A percentile compares a stretch with the other conserved stretches of the same genome.
Evolutionary conservation across 208 protist species (phyloP).

Genomic region (Acanthamoeba royreba): DNA sequence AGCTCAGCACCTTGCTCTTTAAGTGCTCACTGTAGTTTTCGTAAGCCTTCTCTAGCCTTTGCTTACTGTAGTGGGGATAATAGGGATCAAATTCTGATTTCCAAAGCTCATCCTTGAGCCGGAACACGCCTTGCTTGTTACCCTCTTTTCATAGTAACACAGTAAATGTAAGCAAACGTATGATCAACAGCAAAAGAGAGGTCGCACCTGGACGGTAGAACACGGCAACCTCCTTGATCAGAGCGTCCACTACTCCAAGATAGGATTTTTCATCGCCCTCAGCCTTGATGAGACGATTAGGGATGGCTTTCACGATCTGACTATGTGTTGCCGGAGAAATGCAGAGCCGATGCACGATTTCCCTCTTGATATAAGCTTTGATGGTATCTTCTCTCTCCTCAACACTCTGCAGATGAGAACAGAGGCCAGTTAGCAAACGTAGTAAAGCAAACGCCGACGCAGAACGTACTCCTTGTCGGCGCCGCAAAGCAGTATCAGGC

Average conservation of each 20-base stretch:
- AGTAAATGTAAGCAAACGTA: too few relatives aligned
- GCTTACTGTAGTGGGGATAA: neutral
- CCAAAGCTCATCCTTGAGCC: neutral
- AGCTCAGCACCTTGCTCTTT: neutral
- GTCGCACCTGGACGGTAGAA: neutral
- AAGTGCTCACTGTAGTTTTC: neutral
- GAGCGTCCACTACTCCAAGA: neutral
- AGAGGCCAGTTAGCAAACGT: neutral
- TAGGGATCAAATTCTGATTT: neutral
- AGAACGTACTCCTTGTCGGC: neutral
- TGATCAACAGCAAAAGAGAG: too few relatives aligned
- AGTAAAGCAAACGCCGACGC: too few relatives aligned
- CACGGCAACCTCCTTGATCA: neutral
- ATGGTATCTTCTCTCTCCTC: neutral
- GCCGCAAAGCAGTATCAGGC: neutral
- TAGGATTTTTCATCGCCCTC: conserved; percentile 9
- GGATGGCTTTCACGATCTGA: neutral
- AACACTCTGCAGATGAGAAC: neutral
- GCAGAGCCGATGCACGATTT: neutral
- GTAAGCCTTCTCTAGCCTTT: neutral
- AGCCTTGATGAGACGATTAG: neutral
- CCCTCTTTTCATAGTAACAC: too few relatives aligned
- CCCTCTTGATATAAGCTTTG: neutral
- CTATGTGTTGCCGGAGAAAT: neutral
- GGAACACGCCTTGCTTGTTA: conserved; percentile 25